Conservation (phyloP, 441 rosid genomes). For the Lepidium campestre region DNA sequence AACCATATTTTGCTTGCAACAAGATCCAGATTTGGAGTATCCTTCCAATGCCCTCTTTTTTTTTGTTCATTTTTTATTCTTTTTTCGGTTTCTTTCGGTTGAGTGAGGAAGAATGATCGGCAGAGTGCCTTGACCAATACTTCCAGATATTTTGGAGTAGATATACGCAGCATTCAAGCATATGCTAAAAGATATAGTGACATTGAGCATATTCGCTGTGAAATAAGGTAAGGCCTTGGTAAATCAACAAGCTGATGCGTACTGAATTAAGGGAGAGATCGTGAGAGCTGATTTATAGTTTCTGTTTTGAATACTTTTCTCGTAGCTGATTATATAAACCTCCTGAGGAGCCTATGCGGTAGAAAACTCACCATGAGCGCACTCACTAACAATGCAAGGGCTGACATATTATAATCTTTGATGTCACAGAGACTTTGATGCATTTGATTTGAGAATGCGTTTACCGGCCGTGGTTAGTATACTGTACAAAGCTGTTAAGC, state of each 20-base stretch:
- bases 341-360: neutral
- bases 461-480: slow-evolving; percentile 83
- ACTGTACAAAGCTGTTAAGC: slow-evolving; percentile 58
- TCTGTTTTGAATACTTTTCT: neutral
- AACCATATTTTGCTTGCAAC: slow-evolving; percentile 92
- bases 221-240: slow-evolving; percentile 56
- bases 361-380: neutral
- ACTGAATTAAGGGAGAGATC: neutral
- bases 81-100: neutral
- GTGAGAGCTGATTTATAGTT: neutral
- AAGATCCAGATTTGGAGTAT: slow-evolving; percentile 94
- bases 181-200: slow-evolving; percentile 51
- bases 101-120: neutral
- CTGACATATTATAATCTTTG: slow-evolving; percentile 14
- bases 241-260: neutral
- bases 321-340: neutral
- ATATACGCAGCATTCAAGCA: slow-evolving; percentile 68
- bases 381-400: neutral
- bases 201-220: slow-evolving; percentile 79
- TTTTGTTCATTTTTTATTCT: neutral
- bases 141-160: slow-evolving; percentile 87
- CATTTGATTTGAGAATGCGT: slow-evolving; percentile 84
- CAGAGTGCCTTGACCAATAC: slow-evolving; percentile 36
- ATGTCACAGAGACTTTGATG: slow-evolving; percentile 83
- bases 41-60: slow-evolving; percentile 30